Base-by-base conservation (phyloP, 78 protist genomes). In the Mantamonas sphyraenae region DNA sequence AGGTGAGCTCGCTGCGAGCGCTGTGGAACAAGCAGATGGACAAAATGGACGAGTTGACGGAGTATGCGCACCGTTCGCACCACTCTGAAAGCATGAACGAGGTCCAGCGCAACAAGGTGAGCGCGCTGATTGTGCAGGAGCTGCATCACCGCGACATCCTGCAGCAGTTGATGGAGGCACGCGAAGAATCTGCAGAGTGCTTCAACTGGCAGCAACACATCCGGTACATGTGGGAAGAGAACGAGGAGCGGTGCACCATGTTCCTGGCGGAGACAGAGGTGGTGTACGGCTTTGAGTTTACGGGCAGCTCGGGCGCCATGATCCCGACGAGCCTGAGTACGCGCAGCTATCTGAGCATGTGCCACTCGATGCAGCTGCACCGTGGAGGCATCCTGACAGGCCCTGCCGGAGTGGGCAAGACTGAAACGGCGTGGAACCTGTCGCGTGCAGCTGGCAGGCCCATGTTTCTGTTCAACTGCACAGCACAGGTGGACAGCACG, bases 241-340 rank as follows among this genome's bases (percentile, higher is more conserved):
- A 68, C 50, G 5, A 0, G 40, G 28, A 31, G 33, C 63, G 68
- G 43, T 76, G 80, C 61, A 24, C 24, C 37, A 59, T 65, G 61
- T 16, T 53, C 53, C 74, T 85, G 50, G 33, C 38, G 35, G 87
- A 78, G 30, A 81, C 89, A 8, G 71, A 43, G 59, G 77, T 78
- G 56, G 34, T 34, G 24, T 78, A 85, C 71, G 17, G 64, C n/a
- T 65, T 77, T 33, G 90, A 91, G 81, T 91, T 84, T 76, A 83
- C 82, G n/a, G 91, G 86, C 26, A 68, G 39, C 63, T 90, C 92
- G 86, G 95, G 92, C 28, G 86, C 92, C 80, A 80, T 90, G 58
- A 92, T 87, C 66, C 56, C 86, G 56, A 87, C 92, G 1, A 86
- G 88, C 22, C 82, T 87, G 14, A 87, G 88, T 28, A 88, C 82